A percentile compares a stretch with the other conserved stretches of the same genome.
These are phyloP conservation scores for Parsonsia alboflavescens DNA, from an alignment of 257 asterid species.

Conservation along the genomic window DNA sequence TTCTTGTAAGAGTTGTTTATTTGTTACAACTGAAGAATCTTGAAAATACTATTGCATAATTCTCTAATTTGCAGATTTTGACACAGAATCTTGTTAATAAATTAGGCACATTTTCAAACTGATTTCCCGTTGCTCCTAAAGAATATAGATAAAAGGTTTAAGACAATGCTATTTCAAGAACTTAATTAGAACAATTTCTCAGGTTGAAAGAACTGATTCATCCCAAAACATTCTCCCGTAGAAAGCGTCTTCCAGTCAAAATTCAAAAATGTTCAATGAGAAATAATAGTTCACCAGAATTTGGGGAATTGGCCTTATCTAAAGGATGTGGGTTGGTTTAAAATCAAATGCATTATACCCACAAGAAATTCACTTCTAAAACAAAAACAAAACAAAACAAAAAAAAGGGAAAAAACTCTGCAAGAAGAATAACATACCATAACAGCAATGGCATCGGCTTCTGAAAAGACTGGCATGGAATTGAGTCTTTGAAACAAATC, in stretches of 20 bases:
- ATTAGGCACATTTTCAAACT: not conserved
- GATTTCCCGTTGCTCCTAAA: not conserved
- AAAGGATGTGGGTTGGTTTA: not conserved
- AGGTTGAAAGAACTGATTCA: not conserved
- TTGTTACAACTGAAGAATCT: not conserved
- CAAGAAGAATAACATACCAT: slow-evolving; percentile 38
- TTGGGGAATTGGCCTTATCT: not conserved
- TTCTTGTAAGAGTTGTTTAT: not conserved
- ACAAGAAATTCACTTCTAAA: not conserved
- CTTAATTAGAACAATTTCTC: not conserved
- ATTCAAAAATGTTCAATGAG: not conserved
- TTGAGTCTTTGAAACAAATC: slow-evolving; percentile 48
- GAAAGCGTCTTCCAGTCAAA: not conserved
- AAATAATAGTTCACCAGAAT: not conserved
- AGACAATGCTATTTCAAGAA: not conserved
- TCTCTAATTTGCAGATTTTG: not conserved
- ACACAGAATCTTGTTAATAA: not conserved
- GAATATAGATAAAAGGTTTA: too few species aligned
- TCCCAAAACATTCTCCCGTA: not conserved
- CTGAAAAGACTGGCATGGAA: slow-evolving; percentile 34
- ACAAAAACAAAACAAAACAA: too few species aligned
- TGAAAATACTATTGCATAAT: not conserved
- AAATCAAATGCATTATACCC: not conserved
- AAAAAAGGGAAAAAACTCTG: not conserved
- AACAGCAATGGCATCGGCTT: slow-evolving; percentile 52